These are phyloP conservation scores for Pseudoneurospora amorphoporcata DNA, from an alignment of 495 filamentous ascomycete genomes.

Conservation along the genomic window DNA sequence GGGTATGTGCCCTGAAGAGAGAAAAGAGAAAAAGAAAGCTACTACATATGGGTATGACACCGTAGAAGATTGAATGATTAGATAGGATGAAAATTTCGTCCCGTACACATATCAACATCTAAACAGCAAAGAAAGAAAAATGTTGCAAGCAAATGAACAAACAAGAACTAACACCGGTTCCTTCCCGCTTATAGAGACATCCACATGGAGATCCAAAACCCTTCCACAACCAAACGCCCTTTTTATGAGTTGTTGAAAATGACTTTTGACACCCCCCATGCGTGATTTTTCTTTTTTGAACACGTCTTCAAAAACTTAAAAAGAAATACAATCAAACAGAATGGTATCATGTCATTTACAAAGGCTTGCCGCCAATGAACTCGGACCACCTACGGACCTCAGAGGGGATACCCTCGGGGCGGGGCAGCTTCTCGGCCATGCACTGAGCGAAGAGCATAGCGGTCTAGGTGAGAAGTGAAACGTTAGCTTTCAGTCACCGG, in stretches of 20 bases:
- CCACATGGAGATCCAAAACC: background rate
- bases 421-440: conserved; percentile 89
- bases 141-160: background rate
- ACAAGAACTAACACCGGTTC: background rate
- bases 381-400: conserved; percentile 93
- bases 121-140: conserved; percentile 1
- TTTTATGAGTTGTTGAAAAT: background rate
- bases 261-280: background rate
- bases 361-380: conserved; percentile 81
- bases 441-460: conserved; percentile 90
- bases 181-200: background rate
- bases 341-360: conserved; percentile 44
- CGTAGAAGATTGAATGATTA: background rate
- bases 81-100: background rate
- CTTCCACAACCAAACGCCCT: background rate
- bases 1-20: background rate
- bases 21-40: background rate
- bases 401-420: conserved; percentile 66
- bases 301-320: background rate
- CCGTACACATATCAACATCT: background rate
- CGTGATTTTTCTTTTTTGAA: conserved; percentile 2
- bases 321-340: background rate
- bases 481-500: conserved; percentile 14
- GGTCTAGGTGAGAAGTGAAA: conserved; percentile 46
- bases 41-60: background rate